Percentiles rank a stretch among this genome's conserved stretches.
Evolutionary conservation across 2,329 filamentous ascomycete species (phyloP).

Genomic region (Ophiosphaerella narmari): DNA sequence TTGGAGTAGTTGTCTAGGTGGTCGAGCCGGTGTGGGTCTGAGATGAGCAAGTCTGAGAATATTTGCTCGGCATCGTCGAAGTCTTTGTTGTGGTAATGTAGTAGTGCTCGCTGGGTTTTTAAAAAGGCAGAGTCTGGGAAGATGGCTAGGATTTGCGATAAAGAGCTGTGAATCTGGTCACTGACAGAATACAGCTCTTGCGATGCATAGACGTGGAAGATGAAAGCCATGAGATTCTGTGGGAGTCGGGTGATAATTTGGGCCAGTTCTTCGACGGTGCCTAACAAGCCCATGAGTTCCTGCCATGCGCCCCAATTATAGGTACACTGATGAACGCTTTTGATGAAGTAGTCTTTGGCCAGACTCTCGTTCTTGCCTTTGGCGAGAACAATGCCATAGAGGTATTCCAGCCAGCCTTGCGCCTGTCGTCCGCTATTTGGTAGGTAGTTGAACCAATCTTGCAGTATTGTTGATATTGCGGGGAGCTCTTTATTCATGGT

Average conservation of each 20-base stretch:
- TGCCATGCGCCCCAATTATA: constrained; percentile 99
- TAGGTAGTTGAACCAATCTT: constrained; percentile 77
- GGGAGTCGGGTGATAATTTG: constrained; percentile 74
- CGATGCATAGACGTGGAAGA: constrained; percentile 90
- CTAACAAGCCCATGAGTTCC: constrained; percentile 81
- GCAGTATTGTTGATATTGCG: constrained; percentile 73
- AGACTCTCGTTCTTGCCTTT: constrained; percentile 88
- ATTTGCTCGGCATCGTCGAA: constrained; percentile 67
- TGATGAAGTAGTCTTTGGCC: constrained; percentile 84
- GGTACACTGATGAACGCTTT: constrained; percentile 84
- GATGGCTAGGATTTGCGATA: constrained; percentile 78
- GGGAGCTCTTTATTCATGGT: constrained; percentile 85
- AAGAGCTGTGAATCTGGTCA: constrained; percentile 71
- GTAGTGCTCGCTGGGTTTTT: constrained; percentile 83
- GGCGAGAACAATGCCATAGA: constrained; percentile 87
- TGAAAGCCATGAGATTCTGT: constrained; percentile 87
- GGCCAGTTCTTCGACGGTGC: constrained; percentile 80
- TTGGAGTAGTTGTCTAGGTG: constrained; percentile 96
- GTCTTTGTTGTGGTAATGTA: constrained; percentile 88
- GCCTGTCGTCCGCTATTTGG: constrained; percentile 62
- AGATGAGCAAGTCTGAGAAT: constrained; percentile 71
- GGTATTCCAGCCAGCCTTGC: constrained; percentile 92
- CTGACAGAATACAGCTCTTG: constrained; percentile 91
- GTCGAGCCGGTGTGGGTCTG: constrained; percentile 74
- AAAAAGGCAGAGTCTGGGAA: constrained; percentile 90